Conservation (phyloP, 345 rosid genomes). For the Acer campestre region DNA sequence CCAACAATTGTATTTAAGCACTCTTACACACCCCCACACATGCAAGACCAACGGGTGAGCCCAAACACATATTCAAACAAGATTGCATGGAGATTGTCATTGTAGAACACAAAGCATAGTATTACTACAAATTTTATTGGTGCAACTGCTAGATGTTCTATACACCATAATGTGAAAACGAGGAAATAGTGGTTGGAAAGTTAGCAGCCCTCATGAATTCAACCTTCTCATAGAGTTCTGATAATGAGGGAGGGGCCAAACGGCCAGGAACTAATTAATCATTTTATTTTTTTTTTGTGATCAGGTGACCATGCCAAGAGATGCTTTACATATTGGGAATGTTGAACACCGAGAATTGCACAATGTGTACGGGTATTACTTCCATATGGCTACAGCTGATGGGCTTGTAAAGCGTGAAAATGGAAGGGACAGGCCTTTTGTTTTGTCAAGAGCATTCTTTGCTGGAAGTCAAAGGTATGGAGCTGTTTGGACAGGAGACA, state of each 20-base stretch:
- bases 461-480: constrained; percentile 98
- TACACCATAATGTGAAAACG: not conserved
- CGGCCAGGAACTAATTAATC: constrained; percentile 14
- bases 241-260: not conserved
- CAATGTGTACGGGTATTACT: constrained; percentile 89
- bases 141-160: no score
- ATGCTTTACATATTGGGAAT: constrained; percentile 82
- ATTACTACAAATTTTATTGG: not conserved
- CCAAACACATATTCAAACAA: no score
- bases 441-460: constrained; percentile 92
- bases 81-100: not conserved
- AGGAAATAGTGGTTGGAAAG: not conserved
- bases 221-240: not conserved
- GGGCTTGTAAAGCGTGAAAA: constrained; percentile 92
- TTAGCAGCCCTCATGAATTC: not conserved
- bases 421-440: constrained; percentile 95
- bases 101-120: not conserved
- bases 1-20: no score
- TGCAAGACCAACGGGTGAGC: no score
- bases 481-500: constrained; percentile 98
- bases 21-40: no score
- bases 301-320: constrained; percentile 97
- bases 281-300: constrained; percentile 13
- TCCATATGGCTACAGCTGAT: constrained; percentile 97
- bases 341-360: constrained; percentile 93